Percentiles rank a stretch among this genome's conserved stretches.
Evolutionary conservation across 2,329 filamentous ascomycete genomes (phyloP).

Genomic region (Beauveria pseudobassiana): DNA sequence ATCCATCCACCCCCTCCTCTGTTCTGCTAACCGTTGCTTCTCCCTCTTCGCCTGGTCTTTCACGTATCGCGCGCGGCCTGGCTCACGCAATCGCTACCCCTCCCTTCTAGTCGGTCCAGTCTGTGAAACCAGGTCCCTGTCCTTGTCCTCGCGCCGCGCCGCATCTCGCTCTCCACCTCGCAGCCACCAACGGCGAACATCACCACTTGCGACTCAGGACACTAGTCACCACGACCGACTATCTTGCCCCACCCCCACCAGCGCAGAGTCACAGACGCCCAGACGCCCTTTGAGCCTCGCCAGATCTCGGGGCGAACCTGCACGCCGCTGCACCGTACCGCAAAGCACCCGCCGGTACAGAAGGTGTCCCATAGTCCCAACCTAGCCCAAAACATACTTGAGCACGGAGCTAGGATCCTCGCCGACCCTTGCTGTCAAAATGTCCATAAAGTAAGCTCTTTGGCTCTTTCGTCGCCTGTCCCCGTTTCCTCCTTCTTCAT

Average conservation of each 20-base stretch:
- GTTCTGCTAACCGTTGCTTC: background rate
- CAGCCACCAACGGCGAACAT: constrained; percentile 1
- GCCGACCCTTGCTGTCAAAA: constrained; percentile 30
- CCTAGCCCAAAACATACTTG: constrained; percentile 14
- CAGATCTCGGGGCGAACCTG: constrained; percentile 7
- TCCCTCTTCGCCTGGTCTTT: background rate
- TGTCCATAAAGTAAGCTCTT: constrained; percentile 48
- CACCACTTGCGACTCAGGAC: constrained; percentile 3
- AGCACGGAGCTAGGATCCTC: constrained; percentile 23
- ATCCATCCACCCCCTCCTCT: constrained; percentile 8
- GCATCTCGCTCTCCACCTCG: background rate
- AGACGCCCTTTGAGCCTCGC: constrained; percentile 6
- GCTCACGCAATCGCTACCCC: background rate
- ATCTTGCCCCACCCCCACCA: constrained; percentile 10
- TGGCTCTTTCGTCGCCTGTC: constrained; percentile 20
- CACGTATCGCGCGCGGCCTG: background rate
- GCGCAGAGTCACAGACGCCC: constrained; percentile 8
- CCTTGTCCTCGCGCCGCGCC: background rate
- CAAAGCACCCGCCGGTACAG: background rate
- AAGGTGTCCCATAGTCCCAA: constrained; percentile 9
- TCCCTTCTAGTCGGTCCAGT: background rate
- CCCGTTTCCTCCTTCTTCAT: constrained; percentile 12
- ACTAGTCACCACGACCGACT: background rate
- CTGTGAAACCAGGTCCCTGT: background rate
- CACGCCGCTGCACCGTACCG: constrained; percentile 3